A percentile compares a stretch with the other conserved stretches of the same genome.
Evolutionary conservation across 176 grass and related monocot genomes (phyloP).

Genomic region (Bolboschoenus planiculmis): DNA sequence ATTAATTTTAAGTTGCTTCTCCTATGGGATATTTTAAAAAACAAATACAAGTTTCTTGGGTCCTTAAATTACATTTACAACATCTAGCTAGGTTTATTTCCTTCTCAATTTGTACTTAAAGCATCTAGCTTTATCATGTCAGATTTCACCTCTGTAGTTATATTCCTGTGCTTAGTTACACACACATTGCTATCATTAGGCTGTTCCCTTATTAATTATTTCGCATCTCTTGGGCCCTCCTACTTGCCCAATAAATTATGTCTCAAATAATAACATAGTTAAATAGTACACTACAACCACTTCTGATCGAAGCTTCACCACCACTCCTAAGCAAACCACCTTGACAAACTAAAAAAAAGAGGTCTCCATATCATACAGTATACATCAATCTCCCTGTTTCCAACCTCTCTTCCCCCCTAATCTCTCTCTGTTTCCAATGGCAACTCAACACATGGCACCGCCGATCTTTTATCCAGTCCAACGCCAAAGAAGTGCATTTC

Average conservation of each 20-base stretch:
- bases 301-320: not conserved
- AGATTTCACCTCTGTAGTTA: not conserved
- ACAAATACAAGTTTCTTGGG: too few relatives aligned
- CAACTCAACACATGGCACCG: slow-evolving; percentile 1
- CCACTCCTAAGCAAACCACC: not conserved
- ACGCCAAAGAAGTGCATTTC: not conserved
- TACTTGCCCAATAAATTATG: not conserved
- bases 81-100: too few relatives aligned
- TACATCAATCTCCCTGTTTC: too few relatives aligned
- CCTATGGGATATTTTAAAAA: too few relatives aligned
- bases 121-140: too few relatives aligned
- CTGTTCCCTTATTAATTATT: not conserved
- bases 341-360: not conserved
- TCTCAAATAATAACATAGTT: not conserved
- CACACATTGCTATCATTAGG: not conserved
- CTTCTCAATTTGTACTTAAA: too few relatives aligned
- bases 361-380: not conserved
- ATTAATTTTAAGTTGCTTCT: too few relatives aligned
- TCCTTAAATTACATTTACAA: too few relatives aligned
- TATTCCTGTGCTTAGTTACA: not conserved
- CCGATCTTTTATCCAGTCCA: not conserved
- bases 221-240: not conserved
- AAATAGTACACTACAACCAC: not conserved
- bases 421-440: not conserved
- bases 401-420: not conserved